These are phyloP conservation scores for Trypanosoma congolense DNA, from an alignment of 208 protist genomes.

Conservation along the genomic window DNA sequence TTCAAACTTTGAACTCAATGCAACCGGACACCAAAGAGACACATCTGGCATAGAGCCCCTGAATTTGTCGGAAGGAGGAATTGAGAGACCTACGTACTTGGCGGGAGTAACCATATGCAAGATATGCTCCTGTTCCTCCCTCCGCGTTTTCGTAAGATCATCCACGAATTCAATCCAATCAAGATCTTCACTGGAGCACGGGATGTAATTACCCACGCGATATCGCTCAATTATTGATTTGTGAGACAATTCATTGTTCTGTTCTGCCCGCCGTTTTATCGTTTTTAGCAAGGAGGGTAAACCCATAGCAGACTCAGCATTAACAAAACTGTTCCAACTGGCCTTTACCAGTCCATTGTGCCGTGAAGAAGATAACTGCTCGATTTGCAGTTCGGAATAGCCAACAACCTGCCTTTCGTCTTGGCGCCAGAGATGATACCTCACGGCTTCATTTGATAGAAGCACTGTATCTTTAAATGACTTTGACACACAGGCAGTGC, in stretches of 20 bases:
- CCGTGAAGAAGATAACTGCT: constrained; percentile 38
- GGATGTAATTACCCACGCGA: constrained; percentile 66
- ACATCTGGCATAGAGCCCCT: constrained; percentile 11
- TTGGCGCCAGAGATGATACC: constrained; percentile 60
- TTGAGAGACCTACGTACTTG: constrained; percentile 9
- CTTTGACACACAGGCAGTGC: constrained; percentile 56
- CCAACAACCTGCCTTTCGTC: constrained; percentile 66
- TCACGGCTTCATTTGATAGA: constrained; percentile 52
- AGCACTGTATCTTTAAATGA: constrained; percentile 45
- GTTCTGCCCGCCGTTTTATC: constrained; percentile 33
- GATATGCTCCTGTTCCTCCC: constrained; percentile 46
- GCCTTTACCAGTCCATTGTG: constrained; percentile 36
- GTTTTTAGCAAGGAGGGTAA: constrained; percentile 59
- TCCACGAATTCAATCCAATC: constrained; percentile 50
- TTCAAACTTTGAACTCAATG: constrained; percentile 13
- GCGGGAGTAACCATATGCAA: constrained; percentile 32
- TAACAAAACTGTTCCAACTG: constrained; percentile 67
- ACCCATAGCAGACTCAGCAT: constrained; percentile 46
- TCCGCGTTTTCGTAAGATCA: constrained; percentile 42
- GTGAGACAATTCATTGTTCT: constrained; percentile 29
- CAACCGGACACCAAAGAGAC: constrained; percentile 16
- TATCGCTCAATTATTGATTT: constrained; percentile 44
- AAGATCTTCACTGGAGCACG: constrained; percentile 43
- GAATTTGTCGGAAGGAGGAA: background rate
- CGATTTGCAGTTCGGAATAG: constrained; percentile 73